phyloP scores from a whole-genome alignment of 2,329 filamentous ascomycete genomes.

The Sordariomycetes sp. region DNA sequence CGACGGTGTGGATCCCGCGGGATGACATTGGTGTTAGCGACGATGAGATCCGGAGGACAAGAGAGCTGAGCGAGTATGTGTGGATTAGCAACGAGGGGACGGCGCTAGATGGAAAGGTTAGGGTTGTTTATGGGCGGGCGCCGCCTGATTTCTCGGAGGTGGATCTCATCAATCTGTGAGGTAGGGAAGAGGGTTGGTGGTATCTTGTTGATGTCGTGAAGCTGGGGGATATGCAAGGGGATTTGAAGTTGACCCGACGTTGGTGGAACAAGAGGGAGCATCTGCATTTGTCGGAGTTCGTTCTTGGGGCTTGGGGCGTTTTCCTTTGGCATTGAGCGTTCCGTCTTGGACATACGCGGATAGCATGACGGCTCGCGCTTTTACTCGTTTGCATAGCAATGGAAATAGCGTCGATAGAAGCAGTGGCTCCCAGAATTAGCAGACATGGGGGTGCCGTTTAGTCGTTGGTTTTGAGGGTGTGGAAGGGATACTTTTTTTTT shows the following conservation, averaged over 20 bases:
- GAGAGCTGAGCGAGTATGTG: conserved; percentile 62
- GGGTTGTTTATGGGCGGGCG: conserved; percentile 72
- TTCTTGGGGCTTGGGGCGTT: no score
- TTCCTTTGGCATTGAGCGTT: no score
- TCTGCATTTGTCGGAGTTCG: no score
- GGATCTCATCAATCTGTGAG: conserved; percentile 67
- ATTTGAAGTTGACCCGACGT: neutral
- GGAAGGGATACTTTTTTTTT: no score
- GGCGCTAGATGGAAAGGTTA: conserved; percentile 68
- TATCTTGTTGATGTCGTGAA: neutral
- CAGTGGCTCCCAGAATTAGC: no score
- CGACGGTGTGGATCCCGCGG: conserved; percentile 85
- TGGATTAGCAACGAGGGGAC: conserved; percentile 95
- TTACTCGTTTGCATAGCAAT: no score
- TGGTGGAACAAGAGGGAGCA: no score
- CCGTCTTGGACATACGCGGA: no score
- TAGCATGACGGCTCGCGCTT: no score
- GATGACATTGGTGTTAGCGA: conserved; percentile 85
- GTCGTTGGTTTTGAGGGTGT: no score
- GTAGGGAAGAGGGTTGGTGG: neutral
- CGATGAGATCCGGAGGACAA: conserved; percentile 74
- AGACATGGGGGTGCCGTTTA: no score
- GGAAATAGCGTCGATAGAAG: no score
- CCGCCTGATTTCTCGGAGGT: conserved; percentile 85
- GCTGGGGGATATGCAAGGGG: neutral